Conservation (phyloP, 805 yeast species). For the Debaryomyces castellii region DNA sequence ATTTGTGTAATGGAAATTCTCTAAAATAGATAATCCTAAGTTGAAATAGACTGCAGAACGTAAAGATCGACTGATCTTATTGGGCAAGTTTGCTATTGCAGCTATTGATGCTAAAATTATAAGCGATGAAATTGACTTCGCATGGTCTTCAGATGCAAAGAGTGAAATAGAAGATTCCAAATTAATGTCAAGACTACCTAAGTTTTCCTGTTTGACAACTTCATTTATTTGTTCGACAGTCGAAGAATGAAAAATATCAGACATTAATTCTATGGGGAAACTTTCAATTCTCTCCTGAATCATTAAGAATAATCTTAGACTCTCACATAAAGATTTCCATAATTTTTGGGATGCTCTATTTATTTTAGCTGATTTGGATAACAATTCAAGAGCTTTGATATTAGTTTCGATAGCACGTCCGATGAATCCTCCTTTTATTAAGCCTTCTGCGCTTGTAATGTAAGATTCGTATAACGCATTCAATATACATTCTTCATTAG, state of each 20-base stretch:
- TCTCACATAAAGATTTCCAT: conserved; percentile 68
- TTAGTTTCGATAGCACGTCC: conserved; percentile 61
- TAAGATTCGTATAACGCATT: conserved; percentile 58
- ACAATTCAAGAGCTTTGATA: conserved; percentile 43
- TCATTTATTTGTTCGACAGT: conserved; percentile 23
- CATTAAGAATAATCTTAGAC: conserved; percentile 50
- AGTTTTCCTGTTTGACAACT: not conserved
- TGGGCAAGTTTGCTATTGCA: conserved; percentile 37
- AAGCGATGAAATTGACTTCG: conserved; percentile 37
- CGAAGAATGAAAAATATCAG: conserved; percentile 15
- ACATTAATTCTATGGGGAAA: conserved; percentile 44
- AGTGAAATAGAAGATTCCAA: conserved; percentile 18
- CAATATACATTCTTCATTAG: conserved; percentile 48
- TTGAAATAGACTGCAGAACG: conserved; percentile 62
- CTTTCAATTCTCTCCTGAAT: conserved; percentile 53
- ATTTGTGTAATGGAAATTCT: conserved; percentile 29
- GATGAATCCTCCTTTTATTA: conserved; percentile 59
- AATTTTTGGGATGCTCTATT: conserved; percentile 46
- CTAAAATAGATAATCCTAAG: conserved; percentile 64
- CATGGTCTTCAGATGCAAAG: conserved; percentile 12
- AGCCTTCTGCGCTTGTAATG: conserved; percentile 51
- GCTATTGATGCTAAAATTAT: conserved; percentile 48
- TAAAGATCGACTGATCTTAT: conserved; percentile 45
- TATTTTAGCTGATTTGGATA: conserved; percentile 34
- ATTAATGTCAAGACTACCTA: conserved; percentile 8